Evolutionary conservation across 495 filamentous ascomycete genomes (phyloP), one percentile per base, ranked within the genome.

Genomic region (Penicillium desertorum): DNA sequence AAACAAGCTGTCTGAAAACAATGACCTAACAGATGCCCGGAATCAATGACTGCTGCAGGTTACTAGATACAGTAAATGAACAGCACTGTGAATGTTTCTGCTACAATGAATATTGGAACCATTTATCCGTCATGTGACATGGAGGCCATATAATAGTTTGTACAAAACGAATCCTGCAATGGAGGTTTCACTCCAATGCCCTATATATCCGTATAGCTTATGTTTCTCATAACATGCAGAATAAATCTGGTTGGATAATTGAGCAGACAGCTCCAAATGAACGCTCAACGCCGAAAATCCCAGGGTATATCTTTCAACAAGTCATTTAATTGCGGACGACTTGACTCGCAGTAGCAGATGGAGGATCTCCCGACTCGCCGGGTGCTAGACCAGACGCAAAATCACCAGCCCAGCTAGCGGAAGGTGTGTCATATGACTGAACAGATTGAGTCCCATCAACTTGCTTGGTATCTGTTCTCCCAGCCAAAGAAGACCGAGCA

Each of bases 391-490:
- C 45, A 29, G 45, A 30, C 5, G 5, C 25, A 6, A 47, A 11
- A 29, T 29, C 25, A 47, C 42, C 42, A 20, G 23, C 23, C 45
- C 45, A 47, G 45, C 16, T 25, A 47, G 45, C 45, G 4, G 45
- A n/a, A 17, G 45, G 45, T 29, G 45, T 47, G 7, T 30, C 25
- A 30, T 29, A 25, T n/a, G 25, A 29, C 25, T 29, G 45, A 29
- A n/a, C 23, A 27, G 25, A 4, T 17, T 17, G 45, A 47, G 45
- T 8, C 25, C 25, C 25, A 8, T 47, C 25, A 29, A 29, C 4
- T 29, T 47, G 25, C 17, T 47, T 30, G 23, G 25, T 17, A 19
- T 7, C 25, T 30, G 7, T 14, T 47, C 19, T 47, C 9, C 16
- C 45, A 47, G 45, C 23, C 7, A 29, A 30, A 30, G 45, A 47